Conservation (phyloP, 257 asterid species). For the Solanum pinnatisectum region DNA sequence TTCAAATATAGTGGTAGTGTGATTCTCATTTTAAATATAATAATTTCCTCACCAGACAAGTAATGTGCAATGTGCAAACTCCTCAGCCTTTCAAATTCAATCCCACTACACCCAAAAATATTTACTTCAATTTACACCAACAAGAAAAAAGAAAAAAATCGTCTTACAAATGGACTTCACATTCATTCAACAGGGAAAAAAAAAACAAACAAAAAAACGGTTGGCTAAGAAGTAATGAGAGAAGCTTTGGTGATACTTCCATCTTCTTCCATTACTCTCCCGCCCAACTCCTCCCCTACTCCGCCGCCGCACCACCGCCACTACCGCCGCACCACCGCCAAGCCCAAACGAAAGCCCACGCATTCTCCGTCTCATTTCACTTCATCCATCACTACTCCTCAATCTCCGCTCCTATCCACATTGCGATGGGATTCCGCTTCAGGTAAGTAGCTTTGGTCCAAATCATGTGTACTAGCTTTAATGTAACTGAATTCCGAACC, state of each 20-base stretch:
- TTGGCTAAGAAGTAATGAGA: conserved; percentile 45
- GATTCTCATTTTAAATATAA: not conserved
- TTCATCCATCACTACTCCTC: conserved; percentile 4
- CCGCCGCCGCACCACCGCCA: conserved; percentile 12
- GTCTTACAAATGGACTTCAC: not conserved
- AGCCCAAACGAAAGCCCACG: conserved; percentile 19
- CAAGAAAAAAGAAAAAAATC: not conserved
- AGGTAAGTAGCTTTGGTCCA: not conserved
- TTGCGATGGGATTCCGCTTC: conserved; percentile 24
- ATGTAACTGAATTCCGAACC: not conserved
- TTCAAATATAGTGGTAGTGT: too few species aligned
- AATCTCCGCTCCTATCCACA: conserved; percentile 36
- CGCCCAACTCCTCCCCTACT: conserved; percentile 33
- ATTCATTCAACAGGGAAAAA: not conserved
- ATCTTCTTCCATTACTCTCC: conserved; percentile 41
- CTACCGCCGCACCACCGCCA: conserved; percentile 16
- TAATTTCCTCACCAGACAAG: not conserved
- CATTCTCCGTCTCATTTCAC: conserved; percentile 3
- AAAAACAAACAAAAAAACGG: conserved; percentile 13
- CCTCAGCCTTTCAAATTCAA: conserved; percentile 43
- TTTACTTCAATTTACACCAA: not conserved
- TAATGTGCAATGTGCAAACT: not conserved
- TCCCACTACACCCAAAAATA: conserved; percentile 8
- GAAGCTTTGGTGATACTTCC: conserved; percentile 56
- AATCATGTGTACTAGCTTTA: not conserved